A percentile compares a stretch with the other conserved stretches of the same genome.
Evolutionary conservation across 306 rosid genomes (phyloP).

Genomic region (Rosa multiflora): DNA sequence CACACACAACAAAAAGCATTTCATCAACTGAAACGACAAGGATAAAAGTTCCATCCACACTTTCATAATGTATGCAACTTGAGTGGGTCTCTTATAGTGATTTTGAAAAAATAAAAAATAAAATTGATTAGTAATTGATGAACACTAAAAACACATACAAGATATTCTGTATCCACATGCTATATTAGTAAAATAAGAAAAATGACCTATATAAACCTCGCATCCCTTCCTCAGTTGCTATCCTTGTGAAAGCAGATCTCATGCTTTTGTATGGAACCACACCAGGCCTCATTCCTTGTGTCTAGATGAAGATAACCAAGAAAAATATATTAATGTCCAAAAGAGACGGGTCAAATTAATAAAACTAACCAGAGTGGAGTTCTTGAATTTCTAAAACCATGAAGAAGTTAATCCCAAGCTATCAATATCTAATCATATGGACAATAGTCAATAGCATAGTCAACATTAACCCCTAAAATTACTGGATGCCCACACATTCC

Average conservation of each 20-base stretch:
- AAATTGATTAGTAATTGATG: background rate
- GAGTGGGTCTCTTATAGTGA: background rate
- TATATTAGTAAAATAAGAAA: conserved; percentile 6
- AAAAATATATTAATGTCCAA: conserved; percentile 26
- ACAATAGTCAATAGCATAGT: background rate
- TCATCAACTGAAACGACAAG: conserved; percentile 6
- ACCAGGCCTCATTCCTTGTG: conserved; percentile 89
- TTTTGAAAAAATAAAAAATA: background rate
- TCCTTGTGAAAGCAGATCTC: conserved; percentile 84
- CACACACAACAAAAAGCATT: conserved; percentile 24
- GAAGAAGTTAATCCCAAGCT: background rate
- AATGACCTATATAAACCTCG: conserved; percentile 88
- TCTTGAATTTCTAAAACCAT: background rate
- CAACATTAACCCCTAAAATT: background rate
- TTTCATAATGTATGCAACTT: background rate
- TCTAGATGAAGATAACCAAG: conserved; percentile 38
- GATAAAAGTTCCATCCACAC: background rate
- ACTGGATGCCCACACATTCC: background rate
- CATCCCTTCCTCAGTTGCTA: conserved; percentile 80
- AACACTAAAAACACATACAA: background rate
- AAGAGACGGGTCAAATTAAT: background rate
- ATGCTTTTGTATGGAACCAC: conserved; percentile 85
- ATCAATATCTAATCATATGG: background rate
- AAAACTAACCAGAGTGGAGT: background rate
- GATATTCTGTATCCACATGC: background rate